Evolutionary conservation across 768 basidiomycete genomes (phyloP), one percentile per base, ranked within the genome.

Genomic region (Phallus indusiatus): DNA sequence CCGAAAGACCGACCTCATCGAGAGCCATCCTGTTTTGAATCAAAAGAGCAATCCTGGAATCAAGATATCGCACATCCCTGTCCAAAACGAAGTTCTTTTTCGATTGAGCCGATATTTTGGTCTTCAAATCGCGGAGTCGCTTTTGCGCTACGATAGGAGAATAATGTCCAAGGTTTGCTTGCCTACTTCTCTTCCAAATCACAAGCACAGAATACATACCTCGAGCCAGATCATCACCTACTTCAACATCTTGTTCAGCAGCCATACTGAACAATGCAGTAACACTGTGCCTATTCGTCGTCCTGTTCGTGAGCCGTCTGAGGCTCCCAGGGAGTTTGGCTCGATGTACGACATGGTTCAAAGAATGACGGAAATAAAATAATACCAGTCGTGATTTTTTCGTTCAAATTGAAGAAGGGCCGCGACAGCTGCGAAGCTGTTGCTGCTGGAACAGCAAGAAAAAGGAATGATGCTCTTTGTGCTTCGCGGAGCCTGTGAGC

Each of bases 31-130:
- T 83, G 70, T 99, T 98, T 75, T 97, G 94, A 67, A 99, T 99
- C 65, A 99, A 81, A 46, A 99, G 78, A 10, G 95, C 96, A 68
- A 99, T 99, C 56, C 96, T 82, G 37, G 90, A 91, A 76, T 99
- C 96, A 47, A 99, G 84, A 71, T 98, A 99, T 54, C 96, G 88
- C 35, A 99, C 96, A 72, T 99, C 96, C 49, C 96, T 87, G 71
- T 99, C 96, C 11, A 99, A 82, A 46, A 99, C 96, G 67, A 99
- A 99, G 75, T 99, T 99, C 84, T 97, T 98, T 81, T 99, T 99
- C 56, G 92, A 94, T 74, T 98, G 96, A 0, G 93, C 89, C 14
- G 96, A 98, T 61, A 99, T 99, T 69, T 94, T 90, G 24, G 87
- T 83, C 76, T 99, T 99, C 63, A 99, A 80, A 66, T 99, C 96